Percentiles rank a stretch among this genome's conserved stretches.
These are phyloP conservation scores for Macrotyloma uniflorum DNA, from an alignment of 306 rosid genomes.

Conservation along the genomic window DNA sequence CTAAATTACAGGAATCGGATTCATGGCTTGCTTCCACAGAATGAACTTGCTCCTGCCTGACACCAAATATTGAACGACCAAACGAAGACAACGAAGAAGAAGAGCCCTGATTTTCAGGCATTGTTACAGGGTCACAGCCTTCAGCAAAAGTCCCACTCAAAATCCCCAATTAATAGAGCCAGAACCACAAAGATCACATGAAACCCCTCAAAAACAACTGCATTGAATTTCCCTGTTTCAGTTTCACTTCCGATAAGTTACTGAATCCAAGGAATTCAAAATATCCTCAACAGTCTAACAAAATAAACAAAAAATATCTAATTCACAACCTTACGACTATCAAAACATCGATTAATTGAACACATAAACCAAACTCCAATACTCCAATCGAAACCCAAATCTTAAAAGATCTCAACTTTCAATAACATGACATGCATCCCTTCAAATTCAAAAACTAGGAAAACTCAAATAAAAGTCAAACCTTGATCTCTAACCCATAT, in stretches of 20 bases:
- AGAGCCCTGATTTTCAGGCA: conserved; percentile 66
- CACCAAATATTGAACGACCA: conserved; percentile 69
- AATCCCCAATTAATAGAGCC: conserved; percentile 28
- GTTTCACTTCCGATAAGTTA: conserved; percentile 31
- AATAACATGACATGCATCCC: conserved; percentile 6
- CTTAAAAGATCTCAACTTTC: conserved; percentile 39
- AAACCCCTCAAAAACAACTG: conserved; percentile 48
- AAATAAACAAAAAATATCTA: conserved; percentile 15
- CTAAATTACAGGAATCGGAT: conserved; percentile 52
- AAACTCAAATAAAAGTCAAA: conserved; percentile 38
- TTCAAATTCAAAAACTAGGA: conserved; percentile 20
- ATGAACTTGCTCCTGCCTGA: conserved; percentile 66
- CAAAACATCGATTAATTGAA: conserved; percentile 32
- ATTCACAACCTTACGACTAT: conserved; percentile 6
- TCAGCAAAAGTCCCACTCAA: conserved; percentile 29
- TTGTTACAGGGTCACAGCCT: conserved; percentile 41
- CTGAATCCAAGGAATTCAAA: conserved; percentile 28
- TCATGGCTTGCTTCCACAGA: conserved; percentile 62
- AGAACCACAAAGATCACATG: conserved; percentile 41
- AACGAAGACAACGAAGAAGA: conserved; percentile 59
- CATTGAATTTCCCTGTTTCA: conserved; percentile 36
- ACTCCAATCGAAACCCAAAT: conserved; percentile 35
- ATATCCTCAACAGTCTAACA: conserved; percentile 17
- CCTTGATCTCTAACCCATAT: conserved; percentile 40
- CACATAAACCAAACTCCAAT: conserved; percentile 40